A percentile compares a stretch with the other conserved stretches of the same genome.
Evolutionary conservation across 768 basidiomycete genomes (phyloP).

Genomic region (Pleurotus tuoliensis): DNA sequence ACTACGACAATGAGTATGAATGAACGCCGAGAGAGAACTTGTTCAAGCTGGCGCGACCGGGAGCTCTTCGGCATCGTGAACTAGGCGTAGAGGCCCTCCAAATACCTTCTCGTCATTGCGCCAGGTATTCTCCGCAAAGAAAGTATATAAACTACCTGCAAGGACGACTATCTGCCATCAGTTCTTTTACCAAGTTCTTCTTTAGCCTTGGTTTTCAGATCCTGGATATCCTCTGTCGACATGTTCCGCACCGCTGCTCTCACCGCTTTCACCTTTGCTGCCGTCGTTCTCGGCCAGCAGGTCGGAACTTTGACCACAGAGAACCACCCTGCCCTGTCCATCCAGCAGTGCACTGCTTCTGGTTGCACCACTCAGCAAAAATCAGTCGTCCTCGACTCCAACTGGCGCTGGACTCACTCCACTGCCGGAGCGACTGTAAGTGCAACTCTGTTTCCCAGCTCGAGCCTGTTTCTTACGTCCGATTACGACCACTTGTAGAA

Average conservation of each 20-base stretch:
- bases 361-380: constrained; percentile 22
- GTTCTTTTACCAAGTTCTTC: too few species aligned
- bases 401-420: constrained; percentile 35
- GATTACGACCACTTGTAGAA: neutral
- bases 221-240: neutral
- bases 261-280: constrained; percentile 13
- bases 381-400: constrained; percentile 31
- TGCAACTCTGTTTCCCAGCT: neutral
- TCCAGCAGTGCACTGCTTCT: constrained; percentile 25
- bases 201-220: too few species aligned
- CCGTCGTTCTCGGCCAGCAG: constrained; percentile 31
- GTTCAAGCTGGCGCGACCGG: too few species aligned
- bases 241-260: constrained; percentile 19
- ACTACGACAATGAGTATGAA: too few species aligned
- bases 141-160: too few species aligned
- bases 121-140: too few species aligned
- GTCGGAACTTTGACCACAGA: constrained; percentile 33
- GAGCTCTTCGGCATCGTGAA: too few species aligned
- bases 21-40: too few species aligned
- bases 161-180: too few species aligned
- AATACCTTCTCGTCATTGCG: too few species aligned
- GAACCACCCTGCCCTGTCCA: constrained; percentile 29
- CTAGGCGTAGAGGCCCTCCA: too few species aligned
- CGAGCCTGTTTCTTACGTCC: neutral
- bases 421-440: constrained; percentile 18